Base-by-base conservation (phyloP, 257 asterid species). In the Lavandula angustifolia region DNA sequence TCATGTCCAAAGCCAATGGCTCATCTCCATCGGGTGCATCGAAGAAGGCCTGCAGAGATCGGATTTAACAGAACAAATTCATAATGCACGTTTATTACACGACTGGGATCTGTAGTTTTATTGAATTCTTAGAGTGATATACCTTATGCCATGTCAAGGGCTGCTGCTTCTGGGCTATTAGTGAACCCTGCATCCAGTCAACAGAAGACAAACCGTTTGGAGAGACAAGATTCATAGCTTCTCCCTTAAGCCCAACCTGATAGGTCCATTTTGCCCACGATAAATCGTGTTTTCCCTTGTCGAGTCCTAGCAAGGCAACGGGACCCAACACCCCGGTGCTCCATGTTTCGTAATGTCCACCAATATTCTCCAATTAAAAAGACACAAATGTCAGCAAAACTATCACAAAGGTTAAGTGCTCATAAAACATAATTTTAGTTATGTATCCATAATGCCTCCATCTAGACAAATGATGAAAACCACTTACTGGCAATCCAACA, bases 171-270 rank as follows among this genome's bases (percentile, higher is more conserved):
- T 87, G 92, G 47, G 89, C 92, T 76, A 83, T 70, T 73, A 85
- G 76, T 5, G 95, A 87, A 63, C 86, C 89, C 73, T 76, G 90
- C 82, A 81, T 66, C 97, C 97, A 90, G 60, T 87, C 95, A 40
- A 79, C 91, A 7, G 95, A 72, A 35, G 92, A 80, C 18, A 84
- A 66, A 66, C 80, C 62, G 46, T 66, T 77, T 53, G 95, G 81
- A 61, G 89, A 80, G 73, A 73, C 82, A 29, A 87, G 85, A 68
- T 85, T 68, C 95, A 82, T 80, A 70, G 87, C 79, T 73, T 90
- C 97, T 49, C 97, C 97, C 70, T 82, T 85, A 35, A 90, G 95
- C 60, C 97, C 96, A 62, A 90, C 88, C 97, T 90, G 89, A 76
- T 90, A 90, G 48, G 87, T 87, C 97, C 97, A 90, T 75, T 76